A percentile compares a stretch with the other conserved stretches of the same genome.
Evolutionary conservation across 2,329 filamentous ascomycete genomes (phyloP).

Genomic region (Calonectria hawksworthii): DNA sequence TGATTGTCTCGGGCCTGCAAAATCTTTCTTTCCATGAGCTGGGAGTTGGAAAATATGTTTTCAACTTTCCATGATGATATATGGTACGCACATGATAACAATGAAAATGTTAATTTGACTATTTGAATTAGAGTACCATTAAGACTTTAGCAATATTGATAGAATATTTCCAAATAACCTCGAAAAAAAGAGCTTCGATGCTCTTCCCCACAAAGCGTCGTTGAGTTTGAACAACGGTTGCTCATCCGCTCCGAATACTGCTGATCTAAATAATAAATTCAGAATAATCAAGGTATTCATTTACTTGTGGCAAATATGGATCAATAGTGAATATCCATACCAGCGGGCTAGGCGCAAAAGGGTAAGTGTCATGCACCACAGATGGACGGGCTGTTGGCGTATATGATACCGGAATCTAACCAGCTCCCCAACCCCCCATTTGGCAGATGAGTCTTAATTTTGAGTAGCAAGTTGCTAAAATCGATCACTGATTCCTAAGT

Average conservation of each 20-base stretch:
- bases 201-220: too few relatives aligned
- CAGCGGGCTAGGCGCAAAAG: background rate
- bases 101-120: background rate
- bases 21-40: background rate
- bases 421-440: too few relatives aligned
- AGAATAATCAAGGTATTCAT: background rate
- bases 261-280: too few relatives aligned
- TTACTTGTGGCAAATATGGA: background rate
- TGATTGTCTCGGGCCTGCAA: background rate
- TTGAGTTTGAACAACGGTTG: background rate
- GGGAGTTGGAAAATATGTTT: background rate
- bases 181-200: background rate
- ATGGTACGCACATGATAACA: background rate
- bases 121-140: background rate
- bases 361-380: background rate
- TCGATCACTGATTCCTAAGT: background rate
- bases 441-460: background rate
- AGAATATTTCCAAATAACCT: background rate
- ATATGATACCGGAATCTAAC: background rate
- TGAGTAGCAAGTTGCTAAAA: background rate
- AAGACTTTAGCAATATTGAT: background rate
- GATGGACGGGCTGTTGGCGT: background rate
- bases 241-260: background rate
- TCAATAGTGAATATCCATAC: background rate
- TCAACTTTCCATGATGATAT: background rate